Conservation (phyloP, 73 alveolate species). For the Tetrahymena malaccensis region DNA sequence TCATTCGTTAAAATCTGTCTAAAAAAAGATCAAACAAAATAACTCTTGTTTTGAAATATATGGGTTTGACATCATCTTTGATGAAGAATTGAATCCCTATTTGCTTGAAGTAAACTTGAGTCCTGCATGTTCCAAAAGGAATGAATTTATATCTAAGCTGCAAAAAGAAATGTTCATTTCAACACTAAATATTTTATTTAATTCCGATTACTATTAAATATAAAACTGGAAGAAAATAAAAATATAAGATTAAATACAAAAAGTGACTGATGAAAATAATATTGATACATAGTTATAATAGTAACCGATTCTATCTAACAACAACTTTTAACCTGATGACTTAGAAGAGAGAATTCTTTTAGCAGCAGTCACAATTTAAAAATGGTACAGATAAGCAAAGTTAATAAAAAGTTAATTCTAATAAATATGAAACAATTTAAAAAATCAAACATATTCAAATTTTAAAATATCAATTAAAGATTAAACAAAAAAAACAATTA, state of each 20-base stretch:
- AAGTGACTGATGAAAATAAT: background rate
- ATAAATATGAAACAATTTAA: background rate
- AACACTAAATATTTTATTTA: background rate
- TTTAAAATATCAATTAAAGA: too few species aligned
- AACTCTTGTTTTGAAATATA: slow-evolving; percentile 59
- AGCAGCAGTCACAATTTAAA: background rate
- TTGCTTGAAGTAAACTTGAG: slow-evolving; percentile 62
- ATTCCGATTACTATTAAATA: background rate
- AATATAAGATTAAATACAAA: background rate
- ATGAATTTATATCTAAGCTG: slow-evolving; percentile 53
- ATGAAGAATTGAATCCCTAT: slow-evolving; percentile 52
- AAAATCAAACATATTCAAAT: too few species aligned
- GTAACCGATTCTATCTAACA: background rate
- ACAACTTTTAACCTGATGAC: background rate
- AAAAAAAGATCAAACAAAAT: slow-evolving; percentile 36
- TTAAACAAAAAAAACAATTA: too few species aligned
- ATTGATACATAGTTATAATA: too few species aligned
- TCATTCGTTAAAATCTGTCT: slow-evolving; percentile 32
- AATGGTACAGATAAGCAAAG: background rate
- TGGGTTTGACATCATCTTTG: slow-evolving; percentile 66
- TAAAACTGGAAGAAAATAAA: background rate
- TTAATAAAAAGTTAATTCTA: too few species aligned
- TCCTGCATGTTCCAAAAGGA: slow-evolving; percentile 75
- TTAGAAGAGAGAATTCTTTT: background rate
- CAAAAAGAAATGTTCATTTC: slow-evolving; percentile 40